Conservation (phyloP, 2,329 filamentous ascomycete genomes). For the Talaromyces funiculosus region DNA sequence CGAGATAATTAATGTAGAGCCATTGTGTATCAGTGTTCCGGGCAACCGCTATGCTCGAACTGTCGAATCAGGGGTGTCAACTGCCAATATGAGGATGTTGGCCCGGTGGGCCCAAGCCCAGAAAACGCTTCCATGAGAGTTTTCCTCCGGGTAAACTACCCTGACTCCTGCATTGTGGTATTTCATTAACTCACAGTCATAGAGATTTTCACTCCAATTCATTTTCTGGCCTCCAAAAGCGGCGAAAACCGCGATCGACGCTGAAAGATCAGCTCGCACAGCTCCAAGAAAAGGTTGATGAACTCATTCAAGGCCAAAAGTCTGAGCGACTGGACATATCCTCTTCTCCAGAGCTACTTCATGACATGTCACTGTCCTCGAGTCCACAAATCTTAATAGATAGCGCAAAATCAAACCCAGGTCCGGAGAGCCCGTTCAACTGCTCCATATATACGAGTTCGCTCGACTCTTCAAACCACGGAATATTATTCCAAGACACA, state of each 20-base stretch:
- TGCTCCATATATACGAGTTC: too few species aligned
- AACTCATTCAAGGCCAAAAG: background rate
- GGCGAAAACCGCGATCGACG: background rate
- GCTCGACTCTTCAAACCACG: too few species aligned
- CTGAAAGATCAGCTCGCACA: background rate
- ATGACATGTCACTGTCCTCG: background rate
- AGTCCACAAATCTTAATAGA: background rate
- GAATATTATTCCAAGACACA: too few species aligned
- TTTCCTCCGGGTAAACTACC: background rate
- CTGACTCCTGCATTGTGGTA: background rate
- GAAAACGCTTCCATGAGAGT: background rate
- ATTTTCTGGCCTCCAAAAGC: background rate
- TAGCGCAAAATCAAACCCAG: background rate
- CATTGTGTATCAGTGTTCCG: background rate
- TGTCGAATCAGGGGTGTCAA: background rate
- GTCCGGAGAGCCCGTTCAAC: too few species aligned
- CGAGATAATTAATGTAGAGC: background rate
- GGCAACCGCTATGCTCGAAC: background rate
- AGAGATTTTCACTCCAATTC: background rate
- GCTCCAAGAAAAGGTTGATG: background rate
- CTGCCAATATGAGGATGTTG: background rate
- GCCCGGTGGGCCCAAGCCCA: background rate
- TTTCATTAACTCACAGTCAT: background rate
- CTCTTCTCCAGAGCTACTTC: background rate
- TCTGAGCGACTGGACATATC: background rate